Conservation (phyloP, 495 filamentous ascomycete species). For the Tuber borchii region DNA sequence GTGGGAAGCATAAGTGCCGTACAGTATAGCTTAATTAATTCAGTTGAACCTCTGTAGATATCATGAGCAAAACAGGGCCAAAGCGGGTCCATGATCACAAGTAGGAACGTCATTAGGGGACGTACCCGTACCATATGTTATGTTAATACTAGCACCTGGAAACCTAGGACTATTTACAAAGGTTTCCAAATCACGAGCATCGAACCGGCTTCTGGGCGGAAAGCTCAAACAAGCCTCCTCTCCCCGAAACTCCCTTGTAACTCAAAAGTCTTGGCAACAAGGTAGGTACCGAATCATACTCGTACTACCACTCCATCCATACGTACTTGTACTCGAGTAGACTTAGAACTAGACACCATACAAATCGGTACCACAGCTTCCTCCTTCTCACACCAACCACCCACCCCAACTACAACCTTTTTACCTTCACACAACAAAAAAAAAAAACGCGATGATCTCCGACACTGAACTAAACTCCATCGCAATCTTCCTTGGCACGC, state of each 20-base stretch:
- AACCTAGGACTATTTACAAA: not conserved
- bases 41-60: not conserved
- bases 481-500: slow-evolving; percentile 85
- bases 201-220: not conserved
- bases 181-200: not conserved
- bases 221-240: not conserved
- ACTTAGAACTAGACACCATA: not conserved
- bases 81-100: too few species aligned
- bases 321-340: not conserved
- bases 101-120: too few species aligned
- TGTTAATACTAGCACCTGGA: not conserved
- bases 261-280: not conserved
- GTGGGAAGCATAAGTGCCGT: too few species aligned
- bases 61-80: too few species aligned
- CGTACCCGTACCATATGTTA: too few species aligned
- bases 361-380: not conserved
- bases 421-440: not conserved
- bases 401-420: not conserved
- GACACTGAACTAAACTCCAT: slow-evolving; percentile 77
- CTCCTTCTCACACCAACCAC: not conserved
- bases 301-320: not conserved
- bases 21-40: not conserved
- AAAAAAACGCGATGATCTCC: slow-evolving; percentile 62
- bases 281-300: too few species aligned
- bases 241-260: too few species aligned